These are phyloP conservation scores for Kokia cookei DNA, from an alignment of 441 rosid species.

Conservation along the genomic window DNA sequence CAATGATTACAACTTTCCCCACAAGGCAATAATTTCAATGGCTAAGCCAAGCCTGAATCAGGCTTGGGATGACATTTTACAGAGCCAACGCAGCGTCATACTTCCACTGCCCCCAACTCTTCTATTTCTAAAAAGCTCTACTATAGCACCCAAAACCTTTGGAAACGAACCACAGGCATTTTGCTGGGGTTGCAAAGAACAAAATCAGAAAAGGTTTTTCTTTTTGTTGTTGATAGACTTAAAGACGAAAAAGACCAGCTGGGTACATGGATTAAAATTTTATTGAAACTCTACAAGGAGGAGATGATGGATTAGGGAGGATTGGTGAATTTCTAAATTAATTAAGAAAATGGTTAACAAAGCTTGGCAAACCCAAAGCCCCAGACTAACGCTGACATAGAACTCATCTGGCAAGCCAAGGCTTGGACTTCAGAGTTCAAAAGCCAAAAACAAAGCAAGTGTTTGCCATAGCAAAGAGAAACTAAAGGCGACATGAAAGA, in stretches of 20 bases:
- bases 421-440: constrained; percentile 1
- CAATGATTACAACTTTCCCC: background rate
- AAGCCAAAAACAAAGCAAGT: background rate
- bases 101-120: background rate
- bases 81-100: background rate
- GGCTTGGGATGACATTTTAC: background rate
- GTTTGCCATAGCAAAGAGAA: background rate
- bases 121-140: background rate
- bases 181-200: background rate
- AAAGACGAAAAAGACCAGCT: background rate
- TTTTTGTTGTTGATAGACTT: background rate
- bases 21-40: background rate
- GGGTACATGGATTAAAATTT: background rate
- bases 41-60: background rate
- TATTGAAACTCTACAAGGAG: background rate
- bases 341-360: background rate
- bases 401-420: background rate
- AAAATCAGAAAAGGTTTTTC: background rate
- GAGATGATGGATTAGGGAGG: background rate
- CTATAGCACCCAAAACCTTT: background rate
- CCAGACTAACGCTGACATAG: background rate
- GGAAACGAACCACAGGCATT: background rate
- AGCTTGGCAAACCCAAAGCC: background rate
- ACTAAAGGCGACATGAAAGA: background rate
- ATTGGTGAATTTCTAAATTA: background rate